A percentile compares a stretch with the other conserved stretches of the same genome.
phyloP scores from a whole-genome alignment of 139 green algal genomes.

The Parachlorella kessleri region DNA sequence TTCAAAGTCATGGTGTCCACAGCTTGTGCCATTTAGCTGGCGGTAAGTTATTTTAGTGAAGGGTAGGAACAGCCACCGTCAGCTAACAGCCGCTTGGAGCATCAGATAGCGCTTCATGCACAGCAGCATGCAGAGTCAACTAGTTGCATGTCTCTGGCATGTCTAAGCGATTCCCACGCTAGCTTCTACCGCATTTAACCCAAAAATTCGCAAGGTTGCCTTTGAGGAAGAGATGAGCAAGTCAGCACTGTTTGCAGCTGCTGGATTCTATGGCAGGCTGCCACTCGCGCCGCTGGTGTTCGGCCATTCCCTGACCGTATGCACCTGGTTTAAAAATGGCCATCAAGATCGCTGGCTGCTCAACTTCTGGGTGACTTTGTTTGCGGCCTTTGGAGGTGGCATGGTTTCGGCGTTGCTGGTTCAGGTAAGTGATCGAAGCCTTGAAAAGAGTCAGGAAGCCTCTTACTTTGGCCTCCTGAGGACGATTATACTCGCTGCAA shows the following conservation, averaged over 20 bases:
- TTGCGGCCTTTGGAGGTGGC: constrained; percentile 53
- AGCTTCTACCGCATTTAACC: too few species aligned
- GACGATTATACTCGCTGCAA: neutral
- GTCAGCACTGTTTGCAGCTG: neutral
- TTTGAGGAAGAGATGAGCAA: neutral
- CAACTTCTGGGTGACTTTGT: constrained; percentile 26
- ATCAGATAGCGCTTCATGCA: neutral
- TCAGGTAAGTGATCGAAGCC: constrained; percentile 14
- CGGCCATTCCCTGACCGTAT: constrained; percentile 1
- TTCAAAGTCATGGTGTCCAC: too few species aligned
- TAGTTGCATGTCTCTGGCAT: neutral
- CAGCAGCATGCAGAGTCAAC: neutral
- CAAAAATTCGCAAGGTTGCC: too few species aligned
- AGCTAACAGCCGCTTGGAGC: neutral
- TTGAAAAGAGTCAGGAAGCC: neutral
- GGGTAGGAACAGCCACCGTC: neutral
- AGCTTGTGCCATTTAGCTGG: too few species aligned
- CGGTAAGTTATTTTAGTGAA: too few species aligned
- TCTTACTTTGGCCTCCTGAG: neutral
- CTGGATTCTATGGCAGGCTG: neutral
- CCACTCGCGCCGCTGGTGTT: neutral
- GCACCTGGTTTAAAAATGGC: neutral
- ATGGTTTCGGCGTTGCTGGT: constrained; percentile 42
- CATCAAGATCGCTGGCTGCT: constrained; percentile 6
- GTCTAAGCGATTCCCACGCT: too few species aligned